phyloP scores from a whole-genome alignment of 2,329 filamentous ascomycete species.

The Sporothrix schenckii region DNA sequence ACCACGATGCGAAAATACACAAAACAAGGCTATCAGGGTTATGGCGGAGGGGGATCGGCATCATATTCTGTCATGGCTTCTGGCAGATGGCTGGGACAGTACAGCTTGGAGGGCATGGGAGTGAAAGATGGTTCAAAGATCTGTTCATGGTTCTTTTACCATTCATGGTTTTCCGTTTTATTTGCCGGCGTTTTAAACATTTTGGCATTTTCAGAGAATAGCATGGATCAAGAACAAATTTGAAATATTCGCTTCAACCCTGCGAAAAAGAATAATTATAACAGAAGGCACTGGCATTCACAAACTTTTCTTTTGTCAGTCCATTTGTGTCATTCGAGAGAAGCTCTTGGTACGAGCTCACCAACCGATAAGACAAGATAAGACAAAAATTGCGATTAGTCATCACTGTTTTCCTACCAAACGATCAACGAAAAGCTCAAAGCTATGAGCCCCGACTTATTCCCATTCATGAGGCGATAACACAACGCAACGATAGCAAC shows the following conservation, averaged over 20 bases:
- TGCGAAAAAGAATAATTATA: not conserved
- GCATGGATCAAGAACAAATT: not conserved
- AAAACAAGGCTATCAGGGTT: not conserved
- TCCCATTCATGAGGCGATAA: too few relatives aligned
- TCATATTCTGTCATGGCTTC: not conserved
- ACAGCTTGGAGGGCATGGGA: not conserved
- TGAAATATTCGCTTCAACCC: not conserved
- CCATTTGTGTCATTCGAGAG: not conserved
- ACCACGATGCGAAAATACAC: slow-evolving; percentile 7
- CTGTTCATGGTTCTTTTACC: not conserved
- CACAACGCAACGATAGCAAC: too few relatives aligned
- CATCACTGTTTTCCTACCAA: too few relatives aligned
- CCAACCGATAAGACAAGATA: too few relatives aligned
- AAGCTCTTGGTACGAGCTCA: not conserved
- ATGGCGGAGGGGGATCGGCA: not conserved
- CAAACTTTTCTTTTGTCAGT: not conserved
- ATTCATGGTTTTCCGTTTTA: not conserved
- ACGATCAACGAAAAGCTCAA: too few relatives aligned
- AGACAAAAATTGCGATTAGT: too few relatives aligned
- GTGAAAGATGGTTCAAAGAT: too few relatives aligned
- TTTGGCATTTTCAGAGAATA: slow-evolving; percentile 15
- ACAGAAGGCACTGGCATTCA: too few relatives aligned
- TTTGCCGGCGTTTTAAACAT: not conserved
- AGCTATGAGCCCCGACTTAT: too few relatives aligned
- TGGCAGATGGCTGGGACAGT: not conserved